A percentile compares a stretch with the other conserved stretches of the same genome.
Evolutionary conservation across 2,329 filamentous ascomycete genomes (phyloP).

Genomic region (Reticulascus tulasneorum): DNA sequence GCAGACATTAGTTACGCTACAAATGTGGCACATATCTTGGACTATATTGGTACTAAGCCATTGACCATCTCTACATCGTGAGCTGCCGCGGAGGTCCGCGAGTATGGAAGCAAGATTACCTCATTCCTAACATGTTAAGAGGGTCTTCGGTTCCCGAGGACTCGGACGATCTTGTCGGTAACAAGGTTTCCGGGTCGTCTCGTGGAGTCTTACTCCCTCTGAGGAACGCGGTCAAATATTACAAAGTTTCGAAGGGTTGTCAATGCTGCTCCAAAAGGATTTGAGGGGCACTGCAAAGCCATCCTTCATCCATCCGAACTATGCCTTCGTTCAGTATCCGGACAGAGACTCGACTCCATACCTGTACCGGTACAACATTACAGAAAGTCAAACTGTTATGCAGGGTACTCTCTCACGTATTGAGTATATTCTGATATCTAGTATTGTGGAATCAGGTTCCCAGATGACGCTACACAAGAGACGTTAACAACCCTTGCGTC

Average conservation of each 20-base stretch:
- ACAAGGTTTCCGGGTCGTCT: conserved; percentile 82
- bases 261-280: conserved; percentile 57
- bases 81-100: too few species aligned
- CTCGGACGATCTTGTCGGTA: conserved; percentile 86
- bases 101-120: too few species aligned
- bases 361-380: conserved; percentile 85
- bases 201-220: conserved; percentile 86
- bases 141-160: conserved; percentile 62
- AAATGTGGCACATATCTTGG: too few species aligned
- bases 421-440: too few species aligned
- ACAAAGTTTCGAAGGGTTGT: conserved; percentile 72
- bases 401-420: too few species aligned
- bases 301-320: conserved; percentile 87
- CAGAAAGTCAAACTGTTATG: conserved; percentile 84
- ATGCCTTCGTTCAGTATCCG: conserved; percentile 85
- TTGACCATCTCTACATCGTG: too few species aligned
- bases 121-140: too few species aligned
- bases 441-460: too few species aligned
- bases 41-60: too few species aligned
- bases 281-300: conserved; percentile 87
- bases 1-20: too few species aligned
- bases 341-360: conserved; percentile 89
- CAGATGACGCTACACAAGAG: too few species aligned
- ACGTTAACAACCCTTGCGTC: too few species aligned
- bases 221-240: conserved; percentile 79